Conservation (phyloP, 1,284 basidiomycete genomes). For the Rhizopogon parksii region DNA sequence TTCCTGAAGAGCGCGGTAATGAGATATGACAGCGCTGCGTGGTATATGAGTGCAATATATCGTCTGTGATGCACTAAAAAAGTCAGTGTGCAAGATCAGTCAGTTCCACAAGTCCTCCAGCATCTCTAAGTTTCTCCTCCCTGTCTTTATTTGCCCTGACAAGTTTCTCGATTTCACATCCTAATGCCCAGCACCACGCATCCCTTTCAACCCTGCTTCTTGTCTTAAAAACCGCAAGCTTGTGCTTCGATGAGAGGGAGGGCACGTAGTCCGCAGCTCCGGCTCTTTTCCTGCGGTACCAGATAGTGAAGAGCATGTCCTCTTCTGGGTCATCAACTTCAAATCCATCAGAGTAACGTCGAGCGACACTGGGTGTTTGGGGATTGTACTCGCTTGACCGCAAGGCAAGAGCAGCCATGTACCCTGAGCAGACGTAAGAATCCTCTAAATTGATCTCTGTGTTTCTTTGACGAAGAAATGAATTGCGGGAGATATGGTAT, state of each 20-base stretch:
- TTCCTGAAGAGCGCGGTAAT: not conserved
- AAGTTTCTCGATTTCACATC: conserved; percentile 75
- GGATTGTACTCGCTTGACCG: conserved; percentile 55
- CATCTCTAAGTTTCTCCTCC: conserved; percentile 52
- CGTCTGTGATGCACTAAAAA: not conserved
- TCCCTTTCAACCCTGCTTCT: conserved; percentile 78
- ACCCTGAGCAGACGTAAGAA: conserved; percentile 73
- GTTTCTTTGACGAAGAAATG: conserved; percentile 42
- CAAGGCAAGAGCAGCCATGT: conserved; percentile 62
- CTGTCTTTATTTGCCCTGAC: conserved; percentile 49
- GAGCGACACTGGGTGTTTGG: conserved; percentile 43
- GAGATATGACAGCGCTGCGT: not conserved
- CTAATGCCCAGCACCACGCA: conserved; percentile 83
- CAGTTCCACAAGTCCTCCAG: conserved; percentile 41
- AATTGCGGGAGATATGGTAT: conserved; percentile 50
- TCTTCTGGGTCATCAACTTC: conserved; percentile 73
- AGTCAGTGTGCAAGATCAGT: conserved; percentile 4
- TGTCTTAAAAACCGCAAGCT: conserved; percentile 62
- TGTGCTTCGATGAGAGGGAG: conserved; percentile 53
- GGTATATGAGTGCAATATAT: not conserved
- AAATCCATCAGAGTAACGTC: conserved; percentile 73
- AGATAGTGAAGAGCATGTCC: conserved; percentile 68
- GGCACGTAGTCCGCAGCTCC: conserved; percentile 35
- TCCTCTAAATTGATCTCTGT: conserved; percentile 60
- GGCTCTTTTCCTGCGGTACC: conserved; percentile 39